Base-by-base conservation (phyloP, 805 yeast species). In the Candida ulmi region DNA sequence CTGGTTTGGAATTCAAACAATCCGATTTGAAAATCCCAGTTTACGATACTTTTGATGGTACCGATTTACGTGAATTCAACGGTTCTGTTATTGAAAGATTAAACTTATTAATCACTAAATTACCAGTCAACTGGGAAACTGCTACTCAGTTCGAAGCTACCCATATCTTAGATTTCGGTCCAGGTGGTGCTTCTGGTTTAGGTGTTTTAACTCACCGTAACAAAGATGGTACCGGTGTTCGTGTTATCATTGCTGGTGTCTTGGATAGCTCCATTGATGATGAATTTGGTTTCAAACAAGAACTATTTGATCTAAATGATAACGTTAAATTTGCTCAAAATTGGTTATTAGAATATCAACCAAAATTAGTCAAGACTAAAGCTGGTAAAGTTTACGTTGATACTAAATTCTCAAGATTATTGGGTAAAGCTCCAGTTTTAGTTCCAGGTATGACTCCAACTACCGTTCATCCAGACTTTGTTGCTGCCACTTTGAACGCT, bases 401-500 rank as follows among this genome's bases (percentile, higher is more conserved):
- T 64, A 93, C 99, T 53, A 90, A 88, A 68, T 88, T 91, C 68
- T 86, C 96, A 38, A 76, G 90, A 62, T 74, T 93, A 54, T 68
- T 93, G 47, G 95, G 97, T 46, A 85, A 88, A 66, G 90, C 99
- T 46, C 99, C 99, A 44, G 69, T 93, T 52, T 83, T 95, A 83
- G 93, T 93, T 52, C 96, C 99, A 29, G 99, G 99, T 71, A 93
- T 93, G 99, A 93, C 99, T 30, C 99, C 99, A 61, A 79, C 95
- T 33, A 93, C 99, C 25, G 97, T 90, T 41, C 83, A 86, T 51
- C 93, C 98, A 35, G 90, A 86, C 46, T 90, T 93, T 55, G 95
- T 93, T 42, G 83, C 95, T 45, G 95, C 96, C 25, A 83, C 97
- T 23, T 75, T 90, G 58, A 88, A 90, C 61, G 88, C 98, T 37